Percentiles rank a stretch among this genome's conserved stretches.
phyloP scores from a whole-genome alignment of 257 asterid species.

The Solanum rostratum region DNA sequence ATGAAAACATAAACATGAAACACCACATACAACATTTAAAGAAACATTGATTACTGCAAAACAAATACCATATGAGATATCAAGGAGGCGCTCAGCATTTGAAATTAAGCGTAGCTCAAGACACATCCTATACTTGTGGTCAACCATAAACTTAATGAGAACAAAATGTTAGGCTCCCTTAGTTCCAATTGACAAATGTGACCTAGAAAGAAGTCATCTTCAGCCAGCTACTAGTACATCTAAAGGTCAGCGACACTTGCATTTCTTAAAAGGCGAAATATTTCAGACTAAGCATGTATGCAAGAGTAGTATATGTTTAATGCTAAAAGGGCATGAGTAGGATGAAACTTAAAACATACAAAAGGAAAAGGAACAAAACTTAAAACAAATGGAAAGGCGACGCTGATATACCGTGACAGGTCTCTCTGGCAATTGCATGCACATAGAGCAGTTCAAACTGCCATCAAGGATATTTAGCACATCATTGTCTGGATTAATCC shows the following conservation, averaged over 20 bases:
- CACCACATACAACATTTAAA: neutral
- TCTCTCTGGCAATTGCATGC: constrained; percentile 86
- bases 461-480: constrained; percentile 54
- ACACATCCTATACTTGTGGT: neutral
- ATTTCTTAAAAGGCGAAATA: neutral
- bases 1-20: neutral
- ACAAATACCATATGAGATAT: neutral
- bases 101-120: neutral
- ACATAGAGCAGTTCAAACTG: constrained; percentile 66
- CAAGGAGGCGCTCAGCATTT: neutral
- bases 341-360: neutral
- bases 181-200: neutral
- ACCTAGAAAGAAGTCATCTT: neutral
- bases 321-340: neutral
- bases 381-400: neutral
- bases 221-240: neutral
- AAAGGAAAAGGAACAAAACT: neutral
- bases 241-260: neutral
- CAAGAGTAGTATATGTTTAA: neutral
- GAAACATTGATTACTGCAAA: neutral
- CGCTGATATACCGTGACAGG: constrained; percentile 53
- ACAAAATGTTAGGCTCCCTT: neutral
- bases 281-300: neutral
- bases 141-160: neutral
- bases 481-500: constrained; percentile 18